Conservation (phyloP, 208 protist species). For the Acanthamoeba healyi region DNA sequence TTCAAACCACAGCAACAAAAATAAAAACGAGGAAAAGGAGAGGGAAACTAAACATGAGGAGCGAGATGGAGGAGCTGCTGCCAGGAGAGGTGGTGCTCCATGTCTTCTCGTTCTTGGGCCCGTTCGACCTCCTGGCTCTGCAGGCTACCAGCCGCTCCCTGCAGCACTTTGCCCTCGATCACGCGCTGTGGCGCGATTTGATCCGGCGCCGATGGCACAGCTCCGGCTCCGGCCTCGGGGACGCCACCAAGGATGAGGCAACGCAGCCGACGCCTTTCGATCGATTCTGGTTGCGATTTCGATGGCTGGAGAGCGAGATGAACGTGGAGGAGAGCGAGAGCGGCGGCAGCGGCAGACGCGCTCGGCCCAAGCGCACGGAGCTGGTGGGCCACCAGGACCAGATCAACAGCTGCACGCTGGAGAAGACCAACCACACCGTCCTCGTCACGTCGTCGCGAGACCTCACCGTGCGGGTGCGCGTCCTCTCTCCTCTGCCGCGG, state of each 20-base stretch:
- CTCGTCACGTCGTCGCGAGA: not conserved
- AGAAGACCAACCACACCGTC: not conserved
- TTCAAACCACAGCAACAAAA: not conserved
- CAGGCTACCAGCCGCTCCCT: not conserved
- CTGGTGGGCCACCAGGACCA: not conserved
- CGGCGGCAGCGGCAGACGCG: too few relatives aligned
- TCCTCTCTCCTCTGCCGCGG: not conserved
- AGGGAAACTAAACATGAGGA: too few relatives aligned
- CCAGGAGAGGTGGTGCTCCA: constrained; percentile 5
- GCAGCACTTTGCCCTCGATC: not conserved
- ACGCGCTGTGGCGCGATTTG: not conserved
- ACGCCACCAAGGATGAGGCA: not conserved
- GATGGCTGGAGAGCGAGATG: constrained; percentile 2
- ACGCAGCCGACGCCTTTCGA: not conserved
- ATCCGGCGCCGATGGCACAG: not conserved
- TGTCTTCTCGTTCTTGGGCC: not conserved
- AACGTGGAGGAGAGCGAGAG: too few relatives aligned
- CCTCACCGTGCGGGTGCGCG: not conserved
- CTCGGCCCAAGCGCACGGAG: not conserved
- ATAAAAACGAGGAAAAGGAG: too few relatives aligned
- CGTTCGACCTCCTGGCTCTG: not conserved
- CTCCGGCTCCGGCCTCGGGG: not conserved
- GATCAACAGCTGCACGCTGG: constrained; percentile 27
- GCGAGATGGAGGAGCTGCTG: not conserved
- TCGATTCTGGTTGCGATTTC: not conserved